Base-by-base conservation (phyloP, 805 yeast genomes). In the Candida sonorensis region DNA sequence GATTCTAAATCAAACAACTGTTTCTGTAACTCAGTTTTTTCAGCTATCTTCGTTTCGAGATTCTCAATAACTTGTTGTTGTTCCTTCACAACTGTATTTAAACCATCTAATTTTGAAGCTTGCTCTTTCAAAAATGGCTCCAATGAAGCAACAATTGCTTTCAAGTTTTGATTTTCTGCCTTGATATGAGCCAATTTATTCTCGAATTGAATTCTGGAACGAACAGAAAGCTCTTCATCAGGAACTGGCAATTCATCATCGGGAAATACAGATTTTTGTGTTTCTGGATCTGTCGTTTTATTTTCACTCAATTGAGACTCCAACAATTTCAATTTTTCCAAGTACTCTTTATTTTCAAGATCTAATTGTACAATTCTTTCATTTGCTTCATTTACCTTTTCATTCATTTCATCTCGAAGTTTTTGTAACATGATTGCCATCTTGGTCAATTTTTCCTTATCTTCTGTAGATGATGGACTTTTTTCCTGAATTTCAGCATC, bases 351-450 rank as follows among this genome's bases (percentile, higher is more conserved):
- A 26, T 44, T 51, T 35, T 65, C 62, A 10, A 35, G 18, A 37
- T 77, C 83, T 22, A 81, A 57, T 14, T 47, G 45, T 15, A 53
- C 54, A 15, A 81, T 75, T 35, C 68, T 69, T 13, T 65, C 65
- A 42, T 76, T 70, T 0, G 87, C 88, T 30, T 63, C 58, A 30
- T 60, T 64, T 40, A 81, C 77, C 41, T 75, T 78, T 4, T 55
- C 54, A 35, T 64, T 66, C 40, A 75, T 68, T 26, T 65, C 65
- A 3, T 42, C 14, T 39, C 64, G 69, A 33, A 73, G 46, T 10
- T 52, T 49, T 17, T 37, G 43, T n/a, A 57, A 35, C 51, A 50
- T 48, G 11, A 30, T 32, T 4, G 48, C 39, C 46, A 54, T 48
- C 15, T 35, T 41, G 18, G 44, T 44, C 12, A 49, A 33, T 23